Percentiles rank a stretch among this genome's conserved stretches.
Conservation (phyloP, 208 protist genomes). For the Novymonas esmeraldas region DNA sequence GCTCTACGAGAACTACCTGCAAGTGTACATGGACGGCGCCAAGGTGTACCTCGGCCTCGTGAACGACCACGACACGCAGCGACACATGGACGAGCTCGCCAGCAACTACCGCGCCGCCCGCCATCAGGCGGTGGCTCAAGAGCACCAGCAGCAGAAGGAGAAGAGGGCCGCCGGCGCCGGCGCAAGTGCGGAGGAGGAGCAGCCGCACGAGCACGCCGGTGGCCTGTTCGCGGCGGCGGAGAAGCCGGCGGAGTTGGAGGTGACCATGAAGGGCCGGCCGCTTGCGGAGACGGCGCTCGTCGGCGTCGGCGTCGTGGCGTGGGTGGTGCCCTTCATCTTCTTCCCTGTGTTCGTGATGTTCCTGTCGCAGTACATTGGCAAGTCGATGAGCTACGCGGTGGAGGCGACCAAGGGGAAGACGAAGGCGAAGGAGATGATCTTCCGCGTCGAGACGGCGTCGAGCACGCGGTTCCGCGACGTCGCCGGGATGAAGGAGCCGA, state of each 20-base stretch:
- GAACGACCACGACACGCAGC: conserved; percentile 67
- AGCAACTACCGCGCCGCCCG: conserved; percentile 35
- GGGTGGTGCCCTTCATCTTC: conserved; percentile 83
- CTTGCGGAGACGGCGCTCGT: conserved; percentile 65
- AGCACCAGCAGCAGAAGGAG: conserved; percentile 33
- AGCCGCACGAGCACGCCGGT: not conserved
- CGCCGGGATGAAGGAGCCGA: conserved; percentile 95
- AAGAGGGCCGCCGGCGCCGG: not conserved
- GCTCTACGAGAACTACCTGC: conserved; percentile 63
- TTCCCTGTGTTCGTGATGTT: conserved; percentile 84
- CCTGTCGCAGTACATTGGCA: conserved; percentile 71
- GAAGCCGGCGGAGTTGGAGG: conserved; percentile 38
- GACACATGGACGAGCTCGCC: conserved; percentile 45
- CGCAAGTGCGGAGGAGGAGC: conserved; percentile 4
- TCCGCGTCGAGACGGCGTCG: conserved; percentile 58
- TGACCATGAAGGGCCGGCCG: conserved; percentile 50
- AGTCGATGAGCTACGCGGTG: conserved; percentile 50
- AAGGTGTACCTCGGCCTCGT: conserved; percentile 61
- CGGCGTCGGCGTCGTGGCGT: conserved; percentile 71
- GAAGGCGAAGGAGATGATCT: conserved; percentile 72
- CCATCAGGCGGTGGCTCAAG: conserved; percentile 8
- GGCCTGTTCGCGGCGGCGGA: conserved; percentile 4
- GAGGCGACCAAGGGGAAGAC: conserved; percentile 51
- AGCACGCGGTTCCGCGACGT: conserved; percentile 80
- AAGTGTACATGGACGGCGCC: conserved; percentile 57